Conservation (phyloP, 345 rosid species). For the Laguncularia racemosa region DNA sequence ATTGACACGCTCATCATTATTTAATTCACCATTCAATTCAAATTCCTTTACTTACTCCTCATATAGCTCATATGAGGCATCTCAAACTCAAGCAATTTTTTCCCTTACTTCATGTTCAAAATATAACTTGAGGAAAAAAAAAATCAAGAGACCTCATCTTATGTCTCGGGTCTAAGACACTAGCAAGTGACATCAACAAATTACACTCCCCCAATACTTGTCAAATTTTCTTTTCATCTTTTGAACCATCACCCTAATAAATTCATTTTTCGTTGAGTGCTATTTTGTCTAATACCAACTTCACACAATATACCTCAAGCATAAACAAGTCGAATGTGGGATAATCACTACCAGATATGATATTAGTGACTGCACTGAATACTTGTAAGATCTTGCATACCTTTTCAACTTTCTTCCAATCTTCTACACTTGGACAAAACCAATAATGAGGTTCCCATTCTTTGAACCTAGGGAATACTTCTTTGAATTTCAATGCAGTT, state of each 20-base stretch:
- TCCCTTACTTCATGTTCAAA: too few relatives aligned
- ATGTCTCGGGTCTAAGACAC: too few relatives aligned
- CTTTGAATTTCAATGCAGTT: slow-evolving; percentile 2
- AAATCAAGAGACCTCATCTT: too few relatives aligned
- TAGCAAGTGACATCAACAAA: too few relatives aligned
- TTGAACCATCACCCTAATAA: not conserved
- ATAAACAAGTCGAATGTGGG: not conserved
- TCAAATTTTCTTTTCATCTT: too few relatives aligned
- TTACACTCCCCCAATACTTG: too few relatives aligned
- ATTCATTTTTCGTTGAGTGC: not conserved
- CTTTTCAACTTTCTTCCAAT: slow-evolving; percentile 5
- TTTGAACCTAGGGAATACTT: not conserved
- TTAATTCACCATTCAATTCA: too few relatives aligned
- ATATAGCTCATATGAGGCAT: too few relatives aligned
- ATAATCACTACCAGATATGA: not conserved
- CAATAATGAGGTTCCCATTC: not conserved
- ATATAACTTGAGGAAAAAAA: too few relatives aligned
- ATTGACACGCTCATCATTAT: too few relatives aligned
- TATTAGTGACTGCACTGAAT: not conserved
- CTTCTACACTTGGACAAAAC: slow-evolving; percentile 8
- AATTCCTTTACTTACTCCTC: too few relatives aligned
- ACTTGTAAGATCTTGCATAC: not conserved
- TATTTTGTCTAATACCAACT: slow-evolving; percentile 4
- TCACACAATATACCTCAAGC: not conserved
- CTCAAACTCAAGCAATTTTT: too few relatives aligned